phyloP scores from a whole-genome alignment of 495 filamentous ascomycete genomes.

The Penicillium odoratum region DNA sequence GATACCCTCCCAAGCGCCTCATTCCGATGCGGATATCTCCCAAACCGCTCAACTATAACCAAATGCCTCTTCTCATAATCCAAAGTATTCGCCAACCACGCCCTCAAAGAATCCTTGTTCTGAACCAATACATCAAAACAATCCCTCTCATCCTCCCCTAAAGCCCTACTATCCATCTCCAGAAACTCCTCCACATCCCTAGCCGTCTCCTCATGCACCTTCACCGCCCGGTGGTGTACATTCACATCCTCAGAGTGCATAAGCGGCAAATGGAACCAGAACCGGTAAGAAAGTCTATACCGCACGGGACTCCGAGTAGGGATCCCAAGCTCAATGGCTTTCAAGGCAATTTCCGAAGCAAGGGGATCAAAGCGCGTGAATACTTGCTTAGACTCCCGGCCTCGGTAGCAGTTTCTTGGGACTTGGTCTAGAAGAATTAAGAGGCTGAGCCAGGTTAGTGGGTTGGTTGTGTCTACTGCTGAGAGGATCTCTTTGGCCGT shows the following conservation, averaged over 20 bases:
- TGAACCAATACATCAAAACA: conserved; percentile 16
- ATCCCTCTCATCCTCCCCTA: conserved; percentile 20
- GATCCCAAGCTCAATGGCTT: conserved; percentile 20
- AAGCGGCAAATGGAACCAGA: conserved; percentile 37
- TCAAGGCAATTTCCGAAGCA: conserved; percentile 24
- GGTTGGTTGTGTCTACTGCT: conserved; percentile 18
- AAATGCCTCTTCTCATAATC: conserved; percentile 31
- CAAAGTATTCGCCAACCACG: conserved; percentile 9
- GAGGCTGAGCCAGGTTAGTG: conserved; percentile 27
- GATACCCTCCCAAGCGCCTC: conserved; percentile 20
- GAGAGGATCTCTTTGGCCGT: conserved; percentile 23
- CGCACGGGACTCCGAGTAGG: conserved; percentile 19
- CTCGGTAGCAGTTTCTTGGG: conserved; percentile 37
- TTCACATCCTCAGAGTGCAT: conserved; percentile 35
- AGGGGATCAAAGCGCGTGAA: conserved; percentile 34
- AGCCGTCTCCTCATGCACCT: conserved; percentile 23
- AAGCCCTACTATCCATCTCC: conserved; percentile 6
- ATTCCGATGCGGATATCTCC: conserved; percentile 32
- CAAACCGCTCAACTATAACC: conserved; percentile 31
- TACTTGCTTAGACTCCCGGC: conserved; percentile 27
- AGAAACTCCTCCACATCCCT: conserved; percentile 22
- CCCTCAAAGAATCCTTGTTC: conserved; percentile 14
- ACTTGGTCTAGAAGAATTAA: conserved; percentile 34
- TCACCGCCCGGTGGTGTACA: conserved; percentile 26
- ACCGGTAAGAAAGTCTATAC: conserved; percentile 29